Percentiles rank a stretch among this genome's conserved stretches.
Evolutionary conservation across 768 basidiomycete genomes (phyloP).

Genomic region (Lentinus tigrinus): DNA sequence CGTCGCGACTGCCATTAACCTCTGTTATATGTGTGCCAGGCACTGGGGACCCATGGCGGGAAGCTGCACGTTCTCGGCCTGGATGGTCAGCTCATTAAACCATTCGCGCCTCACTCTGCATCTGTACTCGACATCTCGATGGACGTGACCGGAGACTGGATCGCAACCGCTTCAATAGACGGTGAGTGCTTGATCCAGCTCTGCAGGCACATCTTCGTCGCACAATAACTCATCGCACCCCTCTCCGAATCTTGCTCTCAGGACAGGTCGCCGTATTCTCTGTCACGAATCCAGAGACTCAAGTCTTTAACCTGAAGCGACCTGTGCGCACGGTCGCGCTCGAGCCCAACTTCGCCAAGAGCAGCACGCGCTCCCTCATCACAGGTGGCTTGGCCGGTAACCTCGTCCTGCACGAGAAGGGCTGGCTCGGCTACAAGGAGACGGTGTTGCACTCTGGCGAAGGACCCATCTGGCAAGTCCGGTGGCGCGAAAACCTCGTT

Average conservation of each 20-base stretch:
- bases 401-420: conserved; percentile 87
- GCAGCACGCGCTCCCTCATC: conserved; percentile 74
- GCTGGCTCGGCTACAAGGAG: conserved; percentile 95
- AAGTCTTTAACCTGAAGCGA: conserved; percentile 87
- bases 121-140: conserved; percentile 84
- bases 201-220: not conserved
- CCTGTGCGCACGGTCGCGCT: conserved; percentile 89
- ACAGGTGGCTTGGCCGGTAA: conserved; percentile 91
- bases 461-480: conserved; percentile 91
- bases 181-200: conserved; percentile 48
- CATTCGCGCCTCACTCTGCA: conserved; percentile 87
- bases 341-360: conserved; percentile 87
- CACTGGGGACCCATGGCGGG: conserved; percentile 90
- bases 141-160: conserved; percentile 83
- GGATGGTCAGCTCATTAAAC: conserved; percentile 79
- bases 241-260: conserved; percentile 31
- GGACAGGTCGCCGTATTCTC: conserved; percentile 92
- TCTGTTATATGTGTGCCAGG: conserved; percentile 49
- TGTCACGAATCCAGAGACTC: conserved; percentile 72
- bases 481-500: conserved; percentile 84
- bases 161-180: conserved; percentile 91
- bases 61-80: conserved; percentile 84
- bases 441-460: conserved; percentile 79
- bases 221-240: not conserved
- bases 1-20: not conserved